Evolutionary conservation across 75 land plant genomes (phyloP), one percentile per base, ranked within the genome.

Genomic region (Larix kaempferi): DNA sequence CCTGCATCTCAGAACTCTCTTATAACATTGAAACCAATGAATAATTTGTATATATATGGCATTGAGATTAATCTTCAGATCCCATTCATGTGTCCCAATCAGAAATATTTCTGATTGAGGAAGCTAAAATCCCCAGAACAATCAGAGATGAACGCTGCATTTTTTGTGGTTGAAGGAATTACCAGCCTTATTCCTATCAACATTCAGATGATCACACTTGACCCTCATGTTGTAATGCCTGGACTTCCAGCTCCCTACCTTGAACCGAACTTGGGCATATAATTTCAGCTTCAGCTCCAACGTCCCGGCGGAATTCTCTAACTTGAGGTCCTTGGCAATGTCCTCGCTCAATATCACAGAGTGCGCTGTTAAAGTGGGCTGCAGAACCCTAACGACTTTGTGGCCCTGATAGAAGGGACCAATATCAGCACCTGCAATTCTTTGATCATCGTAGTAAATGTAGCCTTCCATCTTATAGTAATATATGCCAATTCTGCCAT

Each of bases 361-460:
- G 8, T 67, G 72, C 72, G 22, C 72, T 7, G 72, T 67, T 11
- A 39, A 39, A 67, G 39, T 67, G 8, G 72, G 52, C 72, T 44
- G 37, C 3, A 67, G 23, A 39, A 67, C 39, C 39, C 86, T 93
- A 12, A 87, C 87, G 60, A 81, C 93, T 83, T 85, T 85, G 54
- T 89, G 84, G 61, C 85, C 85, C 76, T 95, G 95, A 58, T 87
- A 87, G 76, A 91, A 93, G 61, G 78, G 23, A 33, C 74, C 44
- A 59, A 80, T 22, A 29, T 84, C 69, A 3, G 81, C 66, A 56
- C 77, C 27, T 57, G 91, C 94, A 26, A 95, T 57, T 26, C 11
- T 14, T 33, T 82, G 76, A 23, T 87, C 89, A 57, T 57, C 54
- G 75, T 86, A 93, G 75, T 55, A 84, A 37, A 87, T 76, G 23